phyloP scores from a whole-genome alignment of 108 stramenopile species.

The Nannochloropsis oceanica region DNA sequence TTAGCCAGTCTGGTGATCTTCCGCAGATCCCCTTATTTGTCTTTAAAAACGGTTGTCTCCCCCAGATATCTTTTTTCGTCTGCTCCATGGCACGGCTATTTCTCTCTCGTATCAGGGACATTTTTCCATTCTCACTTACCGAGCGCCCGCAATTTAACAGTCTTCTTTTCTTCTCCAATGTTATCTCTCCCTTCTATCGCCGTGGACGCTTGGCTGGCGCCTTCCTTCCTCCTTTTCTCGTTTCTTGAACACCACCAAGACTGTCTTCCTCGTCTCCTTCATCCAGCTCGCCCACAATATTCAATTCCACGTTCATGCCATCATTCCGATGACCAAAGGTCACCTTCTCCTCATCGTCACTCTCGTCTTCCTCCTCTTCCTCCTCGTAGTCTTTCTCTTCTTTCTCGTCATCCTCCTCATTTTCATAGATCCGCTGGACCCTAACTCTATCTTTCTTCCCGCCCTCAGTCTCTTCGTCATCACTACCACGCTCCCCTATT shows the following conservation, averaged over 20 bases:
- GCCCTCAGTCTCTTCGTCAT: neutral
- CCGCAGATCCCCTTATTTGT: too few species aligned
- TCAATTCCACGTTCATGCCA: neutral
- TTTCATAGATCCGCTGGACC: neutral
- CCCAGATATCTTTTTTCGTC: too few species aligned
- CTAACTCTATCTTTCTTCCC: neutral
- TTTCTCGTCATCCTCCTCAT: neutral
- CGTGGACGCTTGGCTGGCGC: neutral
- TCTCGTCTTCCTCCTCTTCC: neutral
- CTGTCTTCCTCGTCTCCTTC: neutral
- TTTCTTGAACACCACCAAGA: neutral
- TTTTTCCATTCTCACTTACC: too few species aligned
- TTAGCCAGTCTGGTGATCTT: too few species aligned
- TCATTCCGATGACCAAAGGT: neutral
- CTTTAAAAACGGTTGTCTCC: too few species aligned
- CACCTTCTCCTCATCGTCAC: neutral
- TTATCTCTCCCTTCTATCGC: too few species aligned
- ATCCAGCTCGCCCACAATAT: neutral
- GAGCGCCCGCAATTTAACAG: too few species aligned
- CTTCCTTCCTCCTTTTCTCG: too few species aligned
- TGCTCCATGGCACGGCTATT: too few species aligned
- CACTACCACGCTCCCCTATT: neutral
- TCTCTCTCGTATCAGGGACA: too few species aligned
- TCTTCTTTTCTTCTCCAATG: too few species aligned
- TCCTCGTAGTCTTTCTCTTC: neutral